Percentiles rank a stretch among this genome's conserved stretches.
phyloP scores from a whole-genome alignment of 768 basidiomycete species.

The Sarcomyxa edulis region DNA sequence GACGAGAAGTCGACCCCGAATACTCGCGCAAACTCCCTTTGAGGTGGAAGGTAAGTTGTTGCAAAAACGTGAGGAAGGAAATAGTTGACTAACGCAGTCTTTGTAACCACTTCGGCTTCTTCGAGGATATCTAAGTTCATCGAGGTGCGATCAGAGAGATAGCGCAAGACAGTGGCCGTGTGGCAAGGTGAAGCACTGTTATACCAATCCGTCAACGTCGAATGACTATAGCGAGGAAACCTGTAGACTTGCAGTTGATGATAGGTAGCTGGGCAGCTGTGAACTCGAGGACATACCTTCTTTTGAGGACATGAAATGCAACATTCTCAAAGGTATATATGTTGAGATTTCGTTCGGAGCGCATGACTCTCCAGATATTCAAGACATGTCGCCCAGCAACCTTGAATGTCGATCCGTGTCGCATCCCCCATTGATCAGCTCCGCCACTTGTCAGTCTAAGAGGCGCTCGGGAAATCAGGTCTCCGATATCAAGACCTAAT shows the following conservation, averaged over 20 bases:
- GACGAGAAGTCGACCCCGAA: slow-evolving; percentile 98
- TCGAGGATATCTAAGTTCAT: slow-evolving; percentile 80
- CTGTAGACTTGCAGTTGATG: slow-evolving; percentile 34
- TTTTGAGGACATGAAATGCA: slow-evolving; percentile 71
- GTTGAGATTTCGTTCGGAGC: slow-evolving; percentile 70
- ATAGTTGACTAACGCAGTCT: slow-evolving; percentile 68
- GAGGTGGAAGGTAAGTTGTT: background rate
- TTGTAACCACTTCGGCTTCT: slow-evolving; percentile 74
- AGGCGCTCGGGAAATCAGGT: slow-evolving; percentile 74
- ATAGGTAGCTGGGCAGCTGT: background rate
- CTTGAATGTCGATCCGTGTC: slow-evolving; percentile 77
- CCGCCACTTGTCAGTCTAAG: slow-evolving; percentile 26
- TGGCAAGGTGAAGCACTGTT: slow-evolving; percentile 53
- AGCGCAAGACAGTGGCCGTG: slow-evolving; percentile 47
- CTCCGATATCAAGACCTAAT: slow-evolving; percentile 68
- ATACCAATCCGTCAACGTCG: slow-evolving; percentile 67
- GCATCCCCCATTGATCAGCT: slow-evolving; percentile 65
- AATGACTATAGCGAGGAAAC: slow-evolving; percentile 66
- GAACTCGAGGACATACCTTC: slow-evolving; percentile 47
- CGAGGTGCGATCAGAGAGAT: slow-evolving; percentile 59
- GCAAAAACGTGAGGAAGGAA: background rate
- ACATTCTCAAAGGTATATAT: slow-evolving; percentile 90
- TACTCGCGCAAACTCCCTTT: slow-evolving; percentile 93
- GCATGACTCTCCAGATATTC: slow-evolving; percentile 91
- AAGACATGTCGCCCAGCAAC: slow-evolving; percentile 87